Evolutionary conservation across 2,329 filamentous ascomycete genomes (phyloP), one percentile per base, ranked within the genome.

Genomic region (Cordyceps farinosa): DNA sequence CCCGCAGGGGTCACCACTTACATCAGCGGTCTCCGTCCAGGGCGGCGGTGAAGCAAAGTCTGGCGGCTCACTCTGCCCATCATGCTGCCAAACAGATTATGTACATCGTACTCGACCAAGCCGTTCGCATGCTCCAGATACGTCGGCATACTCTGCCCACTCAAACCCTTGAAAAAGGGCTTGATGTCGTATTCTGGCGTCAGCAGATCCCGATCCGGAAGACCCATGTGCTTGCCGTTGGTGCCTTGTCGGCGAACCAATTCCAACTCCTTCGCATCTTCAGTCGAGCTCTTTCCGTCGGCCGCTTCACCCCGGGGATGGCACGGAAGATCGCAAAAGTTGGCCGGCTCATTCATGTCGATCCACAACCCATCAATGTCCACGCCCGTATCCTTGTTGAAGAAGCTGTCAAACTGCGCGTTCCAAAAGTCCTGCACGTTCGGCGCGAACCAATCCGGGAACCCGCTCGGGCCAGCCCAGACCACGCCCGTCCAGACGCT

Each of bases 311-410:
- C 6, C 45, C 44, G 27, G 17, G 60, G 40, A 10, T 62, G 40
- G 51, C 60, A 62, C 3, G 51, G 51, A 5, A 55, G 11, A n/a
- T 62, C 34, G 30, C 60, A 62, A 29, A 76, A 76, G 65, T 72
- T 75, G 61, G 72, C 72, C 3, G 74, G 73, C 67, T 77, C 75
- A 80, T 84, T 81, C 85, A 87, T 87, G 71, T 91, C 89, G 67
- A 91, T 90, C 88, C 90, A 93, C 1, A 94, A 78, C 1, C 84
- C 90, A 65, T 94, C 90, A 55, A 94, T 88, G 67, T 93, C 85
- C 17, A 94, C 80, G 36, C 90, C 90, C 2, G 76, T 80, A 0
- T 86, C 78, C 0, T 82, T 74, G 65, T 82, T 74, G 76, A 93
- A 92, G 77, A 91, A 91, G 1, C 70, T 73, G 0, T 71, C 73